Evolutionary conservation across 108 stramenopile species (phyloP), one percentile per base, ranked within the genome.

Genomic region (Hondaea fermentalgiana): DNA sequence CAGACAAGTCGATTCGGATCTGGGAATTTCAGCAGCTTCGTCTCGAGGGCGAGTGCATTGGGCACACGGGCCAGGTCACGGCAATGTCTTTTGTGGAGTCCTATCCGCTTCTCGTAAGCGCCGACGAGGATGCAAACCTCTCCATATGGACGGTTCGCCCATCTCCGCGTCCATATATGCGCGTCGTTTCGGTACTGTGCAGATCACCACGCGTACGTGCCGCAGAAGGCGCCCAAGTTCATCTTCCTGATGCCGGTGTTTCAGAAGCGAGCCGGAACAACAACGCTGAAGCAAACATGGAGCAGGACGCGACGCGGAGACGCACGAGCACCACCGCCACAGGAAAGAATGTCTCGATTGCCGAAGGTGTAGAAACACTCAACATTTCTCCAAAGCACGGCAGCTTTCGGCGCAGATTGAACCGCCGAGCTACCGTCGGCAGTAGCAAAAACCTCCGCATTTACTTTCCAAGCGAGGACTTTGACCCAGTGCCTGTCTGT

Each of bases 11-110:
- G n/a, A 72, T 92, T 29, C 87, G 90, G 71, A 47, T 92, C 10
- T 92, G 91, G 91, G 60, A 88, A 51, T 92, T 87, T 45, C 91
- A 92, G 87, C 60, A 60, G 51, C 58, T 87, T 29, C 72, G 92
- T 5, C 71, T 91, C 43, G 72, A 88, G 43, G 91, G 60, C 12
- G 43, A 25, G 16, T 83, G 87, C 58, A 29, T 51, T 44, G 60
- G n/a, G 25, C 60, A 69, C 64, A 88, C 5, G 21, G 35, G 58
- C n/a, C 45, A 17, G 43, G 21, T 90, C 17, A 90, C 87, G 12
- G 57, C 57, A 42, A 21, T 90, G 12, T 5, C 14, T 28, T 90
- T 90, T 45, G 43, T 72, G 5, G 87, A 87, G 43, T 49, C 87
- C 1, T 88, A 87, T 64, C 57, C 90, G 42, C 59, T 59, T 5